phyloP scores from a whole-genome alignment of 768 basidiomycete species.

The Lentinula lateritia region DNA sequence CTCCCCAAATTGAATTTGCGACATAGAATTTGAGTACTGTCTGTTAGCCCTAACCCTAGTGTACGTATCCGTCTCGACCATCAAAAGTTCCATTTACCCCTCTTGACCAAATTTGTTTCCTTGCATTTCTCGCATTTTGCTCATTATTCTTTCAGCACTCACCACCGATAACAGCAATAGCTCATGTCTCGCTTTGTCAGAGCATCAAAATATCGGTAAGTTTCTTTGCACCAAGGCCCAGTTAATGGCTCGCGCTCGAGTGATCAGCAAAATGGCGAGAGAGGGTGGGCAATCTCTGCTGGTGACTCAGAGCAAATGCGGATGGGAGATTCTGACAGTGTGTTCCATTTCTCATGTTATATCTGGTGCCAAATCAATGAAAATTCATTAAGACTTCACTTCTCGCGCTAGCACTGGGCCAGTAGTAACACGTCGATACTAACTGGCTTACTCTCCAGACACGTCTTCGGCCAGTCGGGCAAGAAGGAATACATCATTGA shows the following conservation, averaged over 20 bases:
- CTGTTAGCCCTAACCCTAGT: neutral
- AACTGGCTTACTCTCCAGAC: slow-evolving; percentile 36
- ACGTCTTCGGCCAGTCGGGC: slow-evolving; percentile 85
- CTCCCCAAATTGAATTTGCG: no score
- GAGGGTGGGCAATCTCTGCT: neutral
- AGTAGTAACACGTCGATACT: neutral
- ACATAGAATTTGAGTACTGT: no score
- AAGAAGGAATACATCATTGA: slow-evolving; percentile 82
- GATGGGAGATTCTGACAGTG: neutral
- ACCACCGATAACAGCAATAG: neutral
- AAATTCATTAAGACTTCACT: slow-evolving; percentile 3
- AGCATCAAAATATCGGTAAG: slow-evolving; percentile 81
- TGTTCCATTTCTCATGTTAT: neutral
- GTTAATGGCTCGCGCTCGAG: neutral
- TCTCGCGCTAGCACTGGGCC: slow-evolving; percentile 8
- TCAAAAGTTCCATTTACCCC: neutral
- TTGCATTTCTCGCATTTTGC: neutral
- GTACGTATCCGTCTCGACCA: neutral
- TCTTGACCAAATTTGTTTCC: neutral
- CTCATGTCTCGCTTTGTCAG: slow-evolving; percentile 83
- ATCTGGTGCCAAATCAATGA: neutral
- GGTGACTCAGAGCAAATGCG: neutral
- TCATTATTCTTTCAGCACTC: neutral
- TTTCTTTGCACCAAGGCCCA: slow-evolving; percentile 8
- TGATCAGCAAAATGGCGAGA: neutral